Percentiles rank a stretch among this genome's conserved stretches.
These are phyloP conservation scores for Neoboletus brunneissimus DNA, from an alignment of 768 basidiomycete genomes.

Conservation along the genomic window DNA sequence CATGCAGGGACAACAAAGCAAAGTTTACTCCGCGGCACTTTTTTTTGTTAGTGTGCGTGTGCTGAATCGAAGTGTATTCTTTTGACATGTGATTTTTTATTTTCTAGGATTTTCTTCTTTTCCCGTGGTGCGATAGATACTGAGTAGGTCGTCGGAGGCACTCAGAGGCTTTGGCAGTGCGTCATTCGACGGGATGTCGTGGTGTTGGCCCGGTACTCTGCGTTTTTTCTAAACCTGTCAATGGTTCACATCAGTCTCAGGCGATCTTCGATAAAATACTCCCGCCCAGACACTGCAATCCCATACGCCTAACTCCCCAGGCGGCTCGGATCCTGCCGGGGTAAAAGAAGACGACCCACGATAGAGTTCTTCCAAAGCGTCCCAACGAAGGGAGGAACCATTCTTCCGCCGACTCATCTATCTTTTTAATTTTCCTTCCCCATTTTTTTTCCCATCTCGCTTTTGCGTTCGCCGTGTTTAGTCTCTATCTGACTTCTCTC, in stretches of 20 bases:
- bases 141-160: neutral
- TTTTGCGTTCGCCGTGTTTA: neutral
- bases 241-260: neutral
- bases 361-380: neutral
- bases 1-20: neutral
- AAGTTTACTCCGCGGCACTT: neutral
- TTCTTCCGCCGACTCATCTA: neutral
- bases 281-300: neutral
- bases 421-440: neutral
- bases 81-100: slow-evolving; percentile 1
- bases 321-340: neutral
- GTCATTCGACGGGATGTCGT: slow-evolving; percentile 6
- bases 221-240: neutral
- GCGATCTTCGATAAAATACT: neutral
- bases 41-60: neutral
- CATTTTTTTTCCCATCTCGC: slow-evolving; percentile 2
- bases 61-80: neutral
- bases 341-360: neutral
- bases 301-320: neutral
- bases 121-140: neutral
- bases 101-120: neutral
- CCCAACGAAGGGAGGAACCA: neutral
- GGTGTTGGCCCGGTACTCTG: neutral
- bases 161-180: neutral
- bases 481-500: neutral